Evolutionary conservation across 306 rosid genomes (phyloP).

Genomic region (Corylus americana): DNA sequence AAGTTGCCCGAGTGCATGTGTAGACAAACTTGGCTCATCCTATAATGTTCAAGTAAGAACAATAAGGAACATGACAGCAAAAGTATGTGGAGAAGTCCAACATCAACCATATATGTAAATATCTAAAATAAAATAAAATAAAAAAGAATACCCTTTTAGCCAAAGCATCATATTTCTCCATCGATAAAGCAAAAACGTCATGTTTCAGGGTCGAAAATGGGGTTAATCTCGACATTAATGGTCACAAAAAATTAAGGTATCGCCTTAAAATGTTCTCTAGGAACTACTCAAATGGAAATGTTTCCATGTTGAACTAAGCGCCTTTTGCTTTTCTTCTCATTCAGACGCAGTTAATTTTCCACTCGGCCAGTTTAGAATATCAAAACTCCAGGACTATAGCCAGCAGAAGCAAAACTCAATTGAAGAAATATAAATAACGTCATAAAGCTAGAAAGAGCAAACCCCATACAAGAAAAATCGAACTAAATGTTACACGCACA

Average conservation of each 20-base stretch:
- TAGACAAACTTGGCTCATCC: conserved; percentile 44
- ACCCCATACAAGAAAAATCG: background rate
- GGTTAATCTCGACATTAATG: background rate
- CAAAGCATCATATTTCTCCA: background rate
- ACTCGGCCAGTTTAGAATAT: background rate
- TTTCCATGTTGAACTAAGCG: background rate
- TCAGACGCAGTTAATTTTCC: background rate
- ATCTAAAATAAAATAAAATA: background rate
- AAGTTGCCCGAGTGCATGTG: conserved; percentile 35
- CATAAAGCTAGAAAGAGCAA: background rate
- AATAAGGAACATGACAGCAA: background rate
- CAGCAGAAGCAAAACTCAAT: background rate
- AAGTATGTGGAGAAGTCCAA: background rate
- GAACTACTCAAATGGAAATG: background rate
- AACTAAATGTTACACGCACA: background rate
- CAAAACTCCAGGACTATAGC: background rate
- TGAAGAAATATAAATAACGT: background rate
- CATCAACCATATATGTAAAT: background rate
- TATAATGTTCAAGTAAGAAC: conserved; percentile 21
- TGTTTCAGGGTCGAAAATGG: background rate
- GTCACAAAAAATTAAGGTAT: too few species aligned
- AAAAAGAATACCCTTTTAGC: background rate
- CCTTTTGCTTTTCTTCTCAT: background rate
- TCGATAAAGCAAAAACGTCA: background rate
- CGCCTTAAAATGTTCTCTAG: background rate